phyloP scores from a whole-genome alignment of 75 land plant genomes.

The Gnetum montanum region DNA sequence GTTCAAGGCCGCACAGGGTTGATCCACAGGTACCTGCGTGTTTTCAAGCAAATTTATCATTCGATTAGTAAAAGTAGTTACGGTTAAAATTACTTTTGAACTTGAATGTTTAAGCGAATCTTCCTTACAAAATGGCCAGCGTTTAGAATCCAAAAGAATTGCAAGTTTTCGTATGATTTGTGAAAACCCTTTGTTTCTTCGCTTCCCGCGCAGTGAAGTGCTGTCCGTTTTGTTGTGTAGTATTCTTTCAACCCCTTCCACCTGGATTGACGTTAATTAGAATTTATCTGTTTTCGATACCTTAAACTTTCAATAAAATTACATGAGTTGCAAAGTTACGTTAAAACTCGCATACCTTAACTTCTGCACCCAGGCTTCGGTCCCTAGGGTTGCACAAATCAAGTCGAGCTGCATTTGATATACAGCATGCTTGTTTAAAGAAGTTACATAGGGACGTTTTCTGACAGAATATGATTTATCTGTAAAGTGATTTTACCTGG shows the following conservation, averaged over 20 bases:
- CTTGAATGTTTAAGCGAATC: constrained; percentile 2
- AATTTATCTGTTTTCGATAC: too few species aligned
- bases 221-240: constrained; percentile 27
- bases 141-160: constrained; percentile 79
- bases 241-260: constrained; percentile 59
- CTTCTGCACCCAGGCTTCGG: constrained; percentile 80
- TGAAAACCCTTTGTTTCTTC: constrained; percentile 43
- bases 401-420: constrained; percentile 56
- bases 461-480: neutral
- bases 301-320: too few species aligned
- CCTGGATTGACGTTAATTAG: too few species aligned
- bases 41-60: too few species aligned
- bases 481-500: constrained; percentile 34
- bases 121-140: constrained; percentile 87
- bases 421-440: neutral
- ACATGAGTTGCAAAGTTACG: too few species aligned
- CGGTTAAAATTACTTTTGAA: neutral
- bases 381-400: constrained; percentile 75
- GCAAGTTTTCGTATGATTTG: constrained; percentile 56
- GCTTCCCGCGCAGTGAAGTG: constrained; percentile 40
- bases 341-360: constrained; percentile 75
- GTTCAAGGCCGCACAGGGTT: constrained; percentile 49
- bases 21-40: constrained; percentile 65
- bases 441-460: neutral
- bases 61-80: too few species aligned